phyloP scores from a whole-genome alignment of 768 basidiomycete species.

The Suillus cothurnatus region DNA sequence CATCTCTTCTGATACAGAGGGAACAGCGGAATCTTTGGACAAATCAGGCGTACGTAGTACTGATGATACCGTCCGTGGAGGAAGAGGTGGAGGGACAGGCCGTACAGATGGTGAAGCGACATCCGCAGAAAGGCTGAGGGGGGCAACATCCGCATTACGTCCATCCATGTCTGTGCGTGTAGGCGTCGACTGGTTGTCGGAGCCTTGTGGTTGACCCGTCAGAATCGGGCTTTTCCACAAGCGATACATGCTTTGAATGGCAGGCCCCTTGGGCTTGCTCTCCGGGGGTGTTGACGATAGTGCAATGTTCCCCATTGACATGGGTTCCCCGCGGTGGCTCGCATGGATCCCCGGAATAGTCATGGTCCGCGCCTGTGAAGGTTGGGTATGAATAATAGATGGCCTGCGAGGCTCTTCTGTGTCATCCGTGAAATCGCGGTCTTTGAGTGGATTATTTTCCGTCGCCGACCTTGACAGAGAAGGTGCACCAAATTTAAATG shows the following conservation, averaged over 20 bases:
- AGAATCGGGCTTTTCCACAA: constrained; percentile 65
- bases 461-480: constrained; percentile 41
- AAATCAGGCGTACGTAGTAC: constrained; percentile 33
- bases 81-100: constrained; percentile 39
- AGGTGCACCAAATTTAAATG: constrained; percentile 28
- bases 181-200: constrained; percentile 17
- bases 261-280: constrained; percentile 45
- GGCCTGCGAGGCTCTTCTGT: constrained; percentile 32
- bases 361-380: constrained; percentile 75
- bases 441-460: constrained; percentile 33
- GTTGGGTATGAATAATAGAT: constrained; percentile 72
- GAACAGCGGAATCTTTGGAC: constrained; percentile 23
- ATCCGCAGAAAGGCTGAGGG: constrained; percentile 30
- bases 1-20: constrained; percentile 39
- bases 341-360: constrained; percentile 87
- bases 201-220: constrained; percentile 26
- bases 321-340: constrained; percentile 81
- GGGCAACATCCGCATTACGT: constrained; percentile 31
- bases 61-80: constrained; percentile 42
- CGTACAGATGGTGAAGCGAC: constrained; percentile 26
- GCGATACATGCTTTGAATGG: constrained; percentile 71
- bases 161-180: constrained; percentile 19
- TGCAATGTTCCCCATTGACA: constrained; percentile 81
- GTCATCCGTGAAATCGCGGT: constrained; percentile 34
- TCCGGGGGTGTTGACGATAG: constrained; percentile 43